Evolutionary conservation across 2,329 filamentous ascomycete species (phyloP), one percentile per base, ranked within the genome.

Genomic region (Pestalotiopsis fici): DNA sequence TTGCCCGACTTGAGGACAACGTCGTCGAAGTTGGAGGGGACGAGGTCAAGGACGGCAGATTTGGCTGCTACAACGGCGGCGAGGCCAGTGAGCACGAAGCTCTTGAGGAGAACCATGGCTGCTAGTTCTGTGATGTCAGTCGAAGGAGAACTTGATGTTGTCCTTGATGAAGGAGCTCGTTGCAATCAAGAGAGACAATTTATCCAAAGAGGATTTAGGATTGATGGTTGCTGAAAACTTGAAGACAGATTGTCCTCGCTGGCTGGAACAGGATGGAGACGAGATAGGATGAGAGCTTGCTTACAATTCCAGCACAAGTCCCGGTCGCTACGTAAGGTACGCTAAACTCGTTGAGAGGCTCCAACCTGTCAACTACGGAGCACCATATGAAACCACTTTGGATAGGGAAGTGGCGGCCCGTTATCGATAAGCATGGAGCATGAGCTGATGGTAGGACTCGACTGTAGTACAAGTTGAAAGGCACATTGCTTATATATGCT

Each of bases 1-100:
- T 97, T 98, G 81, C 94, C 94, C 59, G 93, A 95, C 79, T 97
- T 90, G 69, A 97, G 87, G 71, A 97, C 94, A 66, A 97, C 86
- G 60, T 91, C 84, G 85, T 98, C 95, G 80, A 99, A 99, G 86
- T 98, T 99, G 75, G 85, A 85, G 66, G 95, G 94, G 68, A 92
- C 90, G 69, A 99, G 91, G 80, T 98, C 95, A 74, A 97, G 86
- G 71, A 99, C 96, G 66, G 93, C 92, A 66, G 94, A 96, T 75
- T 90, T 90, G 75, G 93, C 91, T 69, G 88, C 84, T 67, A 86
- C 88, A 35, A 81, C 83, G 71, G 84, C 81, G 65, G 86, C 82
- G 57, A 90, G 80, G 69, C 85, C 84, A 71, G 84, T 81, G 79
- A 90, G 80, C 79, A 88, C 78, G 75, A 90, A 82, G 82, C 85